A percentile compares a stretch with the other conserved stretches of the same genome.
phyloP scores from a whole-genome alignment of 257 asterid genomes.

The Galeopsis tetrahit region DNA sequence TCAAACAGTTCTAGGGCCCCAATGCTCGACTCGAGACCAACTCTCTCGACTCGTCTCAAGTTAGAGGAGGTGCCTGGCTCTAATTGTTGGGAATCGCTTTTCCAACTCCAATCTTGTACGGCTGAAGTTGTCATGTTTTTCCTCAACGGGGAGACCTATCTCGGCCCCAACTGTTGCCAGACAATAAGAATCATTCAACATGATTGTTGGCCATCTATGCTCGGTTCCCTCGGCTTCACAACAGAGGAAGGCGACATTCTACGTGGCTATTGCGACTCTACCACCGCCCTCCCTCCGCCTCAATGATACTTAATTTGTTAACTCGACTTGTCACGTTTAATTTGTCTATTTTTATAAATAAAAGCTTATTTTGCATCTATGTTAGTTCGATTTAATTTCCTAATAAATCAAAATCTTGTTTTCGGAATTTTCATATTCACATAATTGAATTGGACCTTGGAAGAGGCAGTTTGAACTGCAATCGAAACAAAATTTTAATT shows the following conservation, averaged over 20 bases:
- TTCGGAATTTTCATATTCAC: too few species aligned
- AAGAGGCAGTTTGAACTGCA: too few species aligned
- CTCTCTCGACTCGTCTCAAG: slow-evolving; percentile 38
- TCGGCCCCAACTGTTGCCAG: slow-evolving; percentile 66
- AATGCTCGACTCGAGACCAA: slow-evolving; percentile 20
- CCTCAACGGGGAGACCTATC: slow-evolving; percentile 69
- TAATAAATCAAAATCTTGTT: too few species aligned
- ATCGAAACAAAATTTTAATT: not conserved
- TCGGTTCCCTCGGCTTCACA: slow-evolving; percentile 66
- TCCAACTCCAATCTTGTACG: slow-evolving; percentile 64
- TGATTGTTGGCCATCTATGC: slow-evolving; percentile 71
- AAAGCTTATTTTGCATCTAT: not conserved
- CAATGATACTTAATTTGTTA: slow-evolving; percentile 18
- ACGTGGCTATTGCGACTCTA: slow-evolving; percentile 70
- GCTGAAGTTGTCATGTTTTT: slow-evolving; percentile 68
- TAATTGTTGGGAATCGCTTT: slow-evolving; percentile 59
- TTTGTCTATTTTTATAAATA: not conserved
- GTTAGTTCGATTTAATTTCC: not conserved
- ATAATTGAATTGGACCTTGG: too few species aligned
- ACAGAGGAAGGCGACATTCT: slow-evolving; percentile 57
- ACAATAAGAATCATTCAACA: slow-evolving; percentile 62
- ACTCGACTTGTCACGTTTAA: not conserved
- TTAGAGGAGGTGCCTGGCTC: slow-evolving; percentile 45
- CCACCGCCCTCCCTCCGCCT: slow-evolving; percentile 31
- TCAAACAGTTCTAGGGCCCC: slow-evolving; percentile 34